phyloP scores from a whole-genome alignment of 2,329 filamentous ascomycete genomes.

The Trichoderma sp. region DNA sequence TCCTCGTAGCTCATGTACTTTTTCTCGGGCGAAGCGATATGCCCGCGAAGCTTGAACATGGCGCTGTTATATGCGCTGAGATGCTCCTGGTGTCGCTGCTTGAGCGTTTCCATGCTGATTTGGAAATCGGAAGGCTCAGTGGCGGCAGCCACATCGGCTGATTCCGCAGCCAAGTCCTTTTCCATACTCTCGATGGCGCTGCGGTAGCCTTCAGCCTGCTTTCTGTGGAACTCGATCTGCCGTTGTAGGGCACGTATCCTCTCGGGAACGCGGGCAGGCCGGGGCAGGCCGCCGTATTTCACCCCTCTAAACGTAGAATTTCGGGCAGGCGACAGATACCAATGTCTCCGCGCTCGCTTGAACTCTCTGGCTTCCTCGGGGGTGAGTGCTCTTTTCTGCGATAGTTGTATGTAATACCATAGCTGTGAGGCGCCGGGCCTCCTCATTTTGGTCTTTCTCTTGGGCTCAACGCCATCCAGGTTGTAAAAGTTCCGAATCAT shows the following conservation, averaged over 20 bases:
- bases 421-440: slow-evolving; percentile 35
- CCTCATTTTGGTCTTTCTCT: slow-evolving; percentile 30
- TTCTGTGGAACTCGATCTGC: slow-evolving; percentile 30
- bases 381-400: slow-evolving; percentile 32
- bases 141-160: background rate
- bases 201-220: slow-evolving; percentile 30
- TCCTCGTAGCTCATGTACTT: slow-evolving; percentile 29
- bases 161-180: slow-evolving; percentile 22
- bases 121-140: slow-evolving; percentile 6
- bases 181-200: slow-evolving; percentile 25
- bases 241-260: slow-evolving; percentile 28
- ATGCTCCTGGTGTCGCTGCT: slow-evolving; percentile 28
- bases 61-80: slow-evolving; percentile 25
- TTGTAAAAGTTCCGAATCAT: slow-evolving; percentile 37
- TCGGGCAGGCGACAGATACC: slow-evolving; percentile 31
- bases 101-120: slow-evolving; percentile 25
- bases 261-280: slow-evolving; percentile 24
- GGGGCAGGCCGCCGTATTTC: slow-evolving; percentile 21
- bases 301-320: slow-evolving; percentile 26
- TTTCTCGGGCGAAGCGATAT: slow-evolving; percentile 27
- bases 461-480: slow-evolving; percentile 30
- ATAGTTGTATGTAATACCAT: slow-evolving; percentile 31
- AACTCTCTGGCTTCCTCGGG: slow-evolving; percentile 34
- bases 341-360: slow-evolving; percentile 34
- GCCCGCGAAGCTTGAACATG: slow-evolving; percentile 32